Evolutionary conservation across 1,284 basidiomycete species (phyloP).

Genomic region (Volvariella surrecta): DNA sequence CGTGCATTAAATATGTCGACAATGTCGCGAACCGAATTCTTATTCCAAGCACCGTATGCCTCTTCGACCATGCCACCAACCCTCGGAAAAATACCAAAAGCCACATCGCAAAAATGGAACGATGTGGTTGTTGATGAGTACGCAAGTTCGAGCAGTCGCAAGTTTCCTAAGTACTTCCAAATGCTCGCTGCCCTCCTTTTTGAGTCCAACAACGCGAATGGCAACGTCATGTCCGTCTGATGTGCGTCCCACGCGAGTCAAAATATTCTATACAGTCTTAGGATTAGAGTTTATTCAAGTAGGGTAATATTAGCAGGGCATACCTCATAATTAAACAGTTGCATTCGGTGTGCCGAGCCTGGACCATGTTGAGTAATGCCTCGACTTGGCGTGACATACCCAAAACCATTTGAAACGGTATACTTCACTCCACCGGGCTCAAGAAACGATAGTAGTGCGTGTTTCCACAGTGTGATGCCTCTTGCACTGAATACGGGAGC

Average conservation of each 20-base stretch:
- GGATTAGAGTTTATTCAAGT: too few species aligned
- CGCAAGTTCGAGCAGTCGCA: constrained; percentile 12
- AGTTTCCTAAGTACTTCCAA: constrained; percentile 15
- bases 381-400: too few species aligned
- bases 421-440: too few species aligned
- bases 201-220: constrained; percentile 14
- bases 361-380: too few species aligned
- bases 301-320: too few species aligned
- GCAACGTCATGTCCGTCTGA: constrained; percentile 15
- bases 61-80: too few species aligned
- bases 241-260: constrained; percentile 12
- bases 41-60: constrained; percentile 11
- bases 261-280: constrained; percentile 10
- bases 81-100: constrained; percentile 21
- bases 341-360: too few species aligned
- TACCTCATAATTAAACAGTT: too few species aligned
- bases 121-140: constrained; percentile 16
- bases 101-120: constrained; percentile 19
- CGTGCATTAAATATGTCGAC: constrained; percentile 22
- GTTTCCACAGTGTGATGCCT: too few species aligned
- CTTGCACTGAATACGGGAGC: too few species aligned
- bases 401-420: too few species aligned
- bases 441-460: too few species aligned
- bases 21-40: constrained; percentile 21
- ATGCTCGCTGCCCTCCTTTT: constrained; percentile 15